phyloP scores from a whole-genome alignment of 495 filamentous ascomycete species.

The Penicillium simplicissimum region DNA sequence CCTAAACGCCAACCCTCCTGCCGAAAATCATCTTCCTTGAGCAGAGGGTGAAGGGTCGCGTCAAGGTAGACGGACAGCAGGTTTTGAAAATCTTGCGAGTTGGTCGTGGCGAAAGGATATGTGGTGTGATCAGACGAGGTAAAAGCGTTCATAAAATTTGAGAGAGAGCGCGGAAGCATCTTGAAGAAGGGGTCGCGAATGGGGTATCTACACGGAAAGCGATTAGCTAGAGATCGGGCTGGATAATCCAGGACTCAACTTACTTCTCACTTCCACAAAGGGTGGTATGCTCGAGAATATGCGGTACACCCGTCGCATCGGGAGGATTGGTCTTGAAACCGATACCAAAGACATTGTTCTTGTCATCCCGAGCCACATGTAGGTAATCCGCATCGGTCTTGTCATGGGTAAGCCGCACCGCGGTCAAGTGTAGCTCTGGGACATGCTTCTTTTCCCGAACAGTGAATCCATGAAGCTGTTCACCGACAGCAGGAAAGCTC shows the following conservation, averaged over 20 bases:
- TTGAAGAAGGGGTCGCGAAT: conserved; percentile 99
- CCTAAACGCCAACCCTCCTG: conserved; percentile 97
- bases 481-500: conserved; percentile 72
- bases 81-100: conserved; percentile 90
- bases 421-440: conserved; percentile 89
- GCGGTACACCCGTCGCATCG: conserved; percentile 92
- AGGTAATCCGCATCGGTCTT: conserved; percentile 94
- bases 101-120: conserved; percentile 98
- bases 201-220: conserved; percentile 69
- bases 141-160: conserved; percentile 99
- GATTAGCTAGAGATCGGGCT: conserved; percentile 18
- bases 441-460: conserved; percentile 84
- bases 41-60: conserved; percentile 83
- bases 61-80: conserved; percentile 96
- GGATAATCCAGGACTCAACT: conserved; percentile 17
- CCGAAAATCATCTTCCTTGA: conserved; percentile 87
- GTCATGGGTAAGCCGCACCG: conserved; percentile 84
- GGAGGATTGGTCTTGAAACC: conserved; percentile 99
- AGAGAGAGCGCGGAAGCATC: conserved; percentile 95
- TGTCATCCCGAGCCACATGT: conserved; percentile 89
- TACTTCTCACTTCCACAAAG: conserved; percentile 96
- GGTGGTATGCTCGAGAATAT: conserved; percentile 97
- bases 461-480: conserved; percentile 90
- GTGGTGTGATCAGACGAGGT: conserved; percentile 96
- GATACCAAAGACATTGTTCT: conserved; percentile 99